Base-by-base conservation (phyloP, 768 basidiomycete genomes). In the Suillus sp. region DNA sequence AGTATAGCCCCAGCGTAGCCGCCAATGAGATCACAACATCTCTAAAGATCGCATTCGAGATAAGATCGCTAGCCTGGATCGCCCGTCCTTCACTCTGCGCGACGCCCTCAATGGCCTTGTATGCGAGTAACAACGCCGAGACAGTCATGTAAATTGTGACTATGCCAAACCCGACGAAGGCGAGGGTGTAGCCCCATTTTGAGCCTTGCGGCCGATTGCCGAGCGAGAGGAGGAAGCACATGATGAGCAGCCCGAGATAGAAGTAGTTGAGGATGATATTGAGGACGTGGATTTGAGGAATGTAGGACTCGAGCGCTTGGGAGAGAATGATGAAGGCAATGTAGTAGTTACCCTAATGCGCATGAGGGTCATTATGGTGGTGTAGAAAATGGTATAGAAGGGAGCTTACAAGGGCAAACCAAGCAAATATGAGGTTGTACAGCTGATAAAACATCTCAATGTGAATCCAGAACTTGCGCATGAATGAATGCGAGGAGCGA, bases 131-230 rank as follows among this genome's bases (percentile, higher is more conserved):
- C 71, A 96, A 85, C 51, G 93, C 89, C 0, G 93, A 79, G 43
- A 86, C 90, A 59, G 95, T 93, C 96, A 99, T 99, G 72, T 99
- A 99, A n/a, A 95, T 74, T 37, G 96, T 99, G 66, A 99, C 87
- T 27, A 96, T 4, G 3, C 84, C 94, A 77, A 96, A 99, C 1
- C 94, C 93, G 35, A 96, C 72, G 70, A 98, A 88, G 34, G 93
- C 90, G 8, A 84, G 70, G 3, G 93, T 94, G 74, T 97, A 99
- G 7, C 86, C 87, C 85, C 88, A 87, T 74, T 93, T 95, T 3
- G 88, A 85, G 37, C 96, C 96, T 68, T 96, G 93, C 4, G 96
- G 96, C 13, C 96, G 79, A 73, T 98, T 98, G 0, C 96, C 96
- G 61, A 98, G 78, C 2, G 93, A 81, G 42, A 96, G 84, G 59